phyloP scores from a whole-genome alignment of 208 protist species.

The Leishmania turanica region DNA sequence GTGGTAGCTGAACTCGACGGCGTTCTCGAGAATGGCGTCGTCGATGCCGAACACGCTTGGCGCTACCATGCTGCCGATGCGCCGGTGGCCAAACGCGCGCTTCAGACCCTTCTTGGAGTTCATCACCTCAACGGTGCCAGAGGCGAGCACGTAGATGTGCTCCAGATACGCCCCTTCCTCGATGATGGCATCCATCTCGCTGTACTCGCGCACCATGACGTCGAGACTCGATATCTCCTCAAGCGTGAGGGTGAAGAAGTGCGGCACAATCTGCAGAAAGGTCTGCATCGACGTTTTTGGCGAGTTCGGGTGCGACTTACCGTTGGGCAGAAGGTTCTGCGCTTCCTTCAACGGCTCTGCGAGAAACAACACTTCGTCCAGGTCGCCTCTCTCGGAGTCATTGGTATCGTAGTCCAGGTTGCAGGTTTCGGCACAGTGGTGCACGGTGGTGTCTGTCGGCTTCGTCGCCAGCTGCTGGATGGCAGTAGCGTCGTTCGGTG shows the following conservation, averaged over 20 bases:
- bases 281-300: conserved; percentile 49
- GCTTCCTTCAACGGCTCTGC: conserved; percentile 35
- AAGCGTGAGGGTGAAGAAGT: conserved; percentile 67
- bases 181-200: conserved; percentile 81
- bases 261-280: conserved; percentile 76
- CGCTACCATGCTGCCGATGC: conserved; percentile 73
- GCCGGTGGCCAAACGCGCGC: conserved; percentile 71
- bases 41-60: conserved; percentile 83
- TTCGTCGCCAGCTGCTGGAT: conserved; percentile 1
- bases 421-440: not conserved
- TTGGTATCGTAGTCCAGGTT: conserved; percentile 21
- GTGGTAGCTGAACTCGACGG: conserved; percentile 81
- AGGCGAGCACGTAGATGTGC: conserved; percentile 83
- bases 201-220: conserved; percentile 84
- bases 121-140: conserved; percentile 85
- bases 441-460: not conserved
- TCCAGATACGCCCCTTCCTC: conserved; percentile 66
- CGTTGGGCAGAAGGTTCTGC: conserved; percentile 17
- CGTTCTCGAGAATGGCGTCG: conserved; percentile 75
- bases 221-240: conserved; percentile 60
- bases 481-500: not conserved
- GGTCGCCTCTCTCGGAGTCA: conserved; percentile 11
- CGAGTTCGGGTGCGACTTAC: not conserved
- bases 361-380: conserved; percentile 27
- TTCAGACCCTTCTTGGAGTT: conserved; percentile 76